phyloP scores from a whole-genome alignment of 1,284 basidiomycete genomes.

The Rhodotorula sp. region DNA sequence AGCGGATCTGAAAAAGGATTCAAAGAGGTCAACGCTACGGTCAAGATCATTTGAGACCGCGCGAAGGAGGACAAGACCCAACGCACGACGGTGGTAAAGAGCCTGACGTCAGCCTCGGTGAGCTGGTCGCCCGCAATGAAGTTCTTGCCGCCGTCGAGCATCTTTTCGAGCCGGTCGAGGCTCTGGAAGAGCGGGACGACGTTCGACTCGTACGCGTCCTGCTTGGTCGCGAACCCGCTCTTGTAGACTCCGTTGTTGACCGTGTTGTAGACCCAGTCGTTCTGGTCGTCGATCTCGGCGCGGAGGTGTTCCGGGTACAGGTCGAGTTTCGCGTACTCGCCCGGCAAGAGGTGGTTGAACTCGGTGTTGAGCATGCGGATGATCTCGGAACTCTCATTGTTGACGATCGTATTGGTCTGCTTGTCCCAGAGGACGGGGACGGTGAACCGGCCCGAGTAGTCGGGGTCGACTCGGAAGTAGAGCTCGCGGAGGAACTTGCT shows the following conservation, averaged over 20 bases:
- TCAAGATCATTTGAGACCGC: neutral
- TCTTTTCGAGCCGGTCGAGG: conserved; percentile 76
- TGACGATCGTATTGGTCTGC: conserved; percentile 83
- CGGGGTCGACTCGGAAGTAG: conserved; percentile 70
- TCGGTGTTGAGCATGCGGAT: conserved; percentile 85
- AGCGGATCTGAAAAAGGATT: conserved; percentile 30
- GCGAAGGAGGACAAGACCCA: conserved; percentile 60
- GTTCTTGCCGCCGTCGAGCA: conserved; percentile 68
- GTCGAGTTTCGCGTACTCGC: conserved; percentile 65
- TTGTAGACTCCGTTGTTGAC: conserved; percentile 50
- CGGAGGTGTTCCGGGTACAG: conserved; percentile 72
- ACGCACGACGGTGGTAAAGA: conserved; percentile 85
- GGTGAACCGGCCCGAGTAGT: conserved; percentile 66
- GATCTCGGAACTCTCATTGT: conserved; percentile 91
- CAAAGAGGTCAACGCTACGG: conserved; percentile 59
- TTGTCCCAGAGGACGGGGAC: conserved; percentile 96
- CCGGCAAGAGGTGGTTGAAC: conserved; percentile 70
- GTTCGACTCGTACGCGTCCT: conserved; percentile 75
- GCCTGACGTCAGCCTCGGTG: conserved; percentile 73
- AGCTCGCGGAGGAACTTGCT: conserved; percentile 76
- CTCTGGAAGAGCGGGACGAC: conserved; percentile 64
- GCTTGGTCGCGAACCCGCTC: conserved; percentile 78
- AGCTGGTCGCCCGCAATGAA: conserved; percentile 77
- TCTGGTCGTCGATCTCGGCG: conserved; percentile 78
- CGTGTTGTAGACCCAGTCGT: conserved; percentile 74